phyloP scores from a whole-genome alignment of 2,329 filamentous ascomycete species.

The Neonectria faginata region DNA sequence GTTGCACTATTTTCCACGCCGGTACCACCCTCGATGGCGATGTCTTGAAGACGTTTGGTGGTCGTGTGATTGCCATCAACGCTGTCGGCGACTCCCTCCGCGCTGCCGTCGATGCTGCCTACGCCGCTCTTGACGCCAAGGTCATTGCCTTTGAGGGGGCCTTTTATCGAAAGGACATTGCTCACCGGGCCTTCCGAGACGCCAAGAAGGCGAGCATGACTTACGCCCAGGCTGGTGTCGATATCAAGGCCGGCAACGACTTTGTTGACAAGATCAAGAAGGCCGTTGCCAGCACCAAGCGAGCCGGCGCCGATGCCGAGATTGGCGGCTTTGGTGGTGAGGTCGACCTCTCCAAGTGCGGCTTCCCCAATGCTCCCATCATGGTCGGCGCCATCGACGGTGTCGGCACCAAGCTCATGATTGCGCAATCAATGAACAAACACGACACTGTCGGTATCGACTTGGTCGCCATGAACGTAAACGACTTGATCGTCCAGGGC shows the following conservation, averaged over 20 bases:
- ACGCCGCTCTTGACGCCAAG: conserved; percentile 77
- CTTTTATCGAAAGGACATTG: conserved; percentile 95
- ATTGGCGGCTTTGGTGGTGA: conserved; percentile 94
- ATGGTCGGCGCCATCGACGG: conserved; percentile 96
- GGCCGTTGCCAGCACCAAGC: conserved; percentile 85
- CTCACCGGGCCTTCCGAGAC: conserved; percentile 75
- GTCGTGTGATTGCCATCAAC: conserved; percentile 93
- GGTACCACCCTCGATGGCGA: conserved; percentile 77
- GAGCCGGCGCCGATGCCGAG: conserved; percentile 88
- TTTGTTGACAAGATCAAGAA: conserved; percentile 93
- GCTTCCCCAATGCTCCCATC: conserved; percentile 80
- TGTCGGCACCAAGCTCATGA: conserved; percentile 53
- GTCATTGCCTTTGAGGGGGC: conserved; percentile 85
- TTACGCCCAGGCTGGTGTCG: conserved; percentile 93
- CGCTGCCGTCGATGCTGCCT: conserved; percentile 88
- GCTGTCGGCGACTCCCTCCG: conserved; percentile 78
- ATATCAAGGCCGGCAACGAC: conserved; percentile 92
- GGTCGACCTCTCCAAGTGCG: conserved; percentile 71
- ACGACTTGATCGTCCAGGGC: conserved; percentile 95
- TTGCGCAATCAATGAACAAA: conserved; percentile 82
- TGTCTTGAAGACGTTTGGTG: conserved; percentile 81
- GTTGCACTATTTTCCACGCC: conserved; percentile 87
- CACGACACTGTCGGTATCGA: conserved; percentile 97
- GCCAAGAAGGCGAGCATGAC: conserved; percentile 72
- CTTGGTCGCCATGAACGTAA: conserved; percentile 98